Base-by-base conservation (phyloP, 768 basidiomycete species). In the Termitomyces sp. region DNA sequence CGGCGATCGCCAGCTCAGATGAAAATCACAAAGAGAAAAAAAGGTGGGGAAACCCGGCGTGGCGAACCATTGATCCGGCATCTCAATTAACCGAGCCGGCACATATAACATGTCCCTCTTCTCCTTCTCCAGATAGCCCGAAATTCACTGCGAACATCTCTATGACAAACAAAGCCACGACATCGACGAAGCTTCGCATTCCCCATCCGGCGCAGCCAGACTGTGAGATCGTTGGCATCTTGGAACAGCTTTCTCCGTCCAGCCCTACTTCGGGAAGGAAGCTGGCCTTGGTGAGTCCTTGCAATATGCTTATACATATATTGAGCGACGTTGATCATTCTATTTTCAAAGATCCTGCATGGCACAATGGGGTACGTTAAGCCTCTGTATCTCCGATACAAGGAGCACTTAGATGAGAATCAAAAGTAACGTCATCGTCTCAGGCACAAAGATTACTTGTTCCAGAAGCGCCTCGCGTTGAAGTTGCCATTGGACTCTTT, bases 371-470 rank as follows among this genome's bases (percentile, higher is more conserved):
- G 90, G 90, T 88, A 68, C 70, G 80, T 64, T 46, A 62, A 67
- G 58, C 59, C 8, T 67, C 66, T 67, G 60, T 60, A 61, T 65
- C 64, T 68, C 66, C 62, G 61, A 59, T 54, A 44, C 50, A 47
- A 51, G 60, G 61, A 60, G 60, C 55, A 36, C 60, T 64, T 45
- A 61, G 57, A 45, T 39, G 49, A 47, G 41, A 52, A 59, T 59
- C 60, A 66, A 51, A 63, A 66, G 60, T 68, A 67, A 62, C 54
- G 26, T 64, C 59, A 58, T 48, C 49, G 39, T 55, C 65, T 49
- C 70, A 92, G 90, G 65, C 91, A 93, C 70, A 92, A 92, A 64
- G 87, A 93, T 67, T 93, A 93, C 72, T 69, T 93, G 49, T 92
- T 87, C 75, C 87, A 88, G 70, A 86, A 85, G 66, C 82, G 80